Conservation (phyloP, 345 rosid species). For the Iberis pinnata region DNA sequence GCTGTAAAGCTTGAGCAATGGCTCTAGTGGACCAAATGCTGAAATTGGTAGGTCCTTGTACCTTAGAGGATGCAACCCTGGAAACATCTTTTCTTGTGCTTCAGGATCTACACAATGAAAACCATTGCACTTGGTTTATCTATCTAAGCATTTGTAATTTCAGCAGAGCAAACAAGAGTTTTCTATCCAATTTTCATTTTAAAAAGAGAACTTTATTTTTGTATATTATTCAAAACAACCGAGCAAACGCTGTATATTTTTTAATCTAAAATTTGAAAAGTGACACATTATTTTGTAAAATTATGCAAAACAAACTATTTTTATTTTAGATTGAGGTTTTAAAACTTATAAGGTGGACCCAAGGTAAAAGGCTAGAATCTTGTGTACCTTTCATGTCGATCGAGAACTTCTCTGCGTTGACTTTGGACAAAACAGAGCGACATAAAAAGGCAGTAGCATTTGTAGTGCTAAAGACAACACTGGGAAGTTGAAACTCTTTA, state of each 20-base stretch:
- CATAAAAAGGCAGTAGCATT: background rate
- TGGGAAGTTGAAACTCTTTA: background rate
- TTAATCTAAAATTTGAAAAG: too few species aligned
- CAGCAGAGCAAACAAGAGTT: too few species aligned
- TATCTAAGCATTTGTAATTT: too few species aligned
- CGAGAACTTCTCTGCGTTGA: background rate
- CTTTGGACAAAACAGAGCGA: background rate
- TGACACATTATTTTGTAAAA: too few species aligned
- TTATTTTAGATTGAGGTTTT: too few species aligned
- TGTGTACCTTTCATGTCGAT: background rate
- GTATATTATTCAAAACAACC: too few species aligned
- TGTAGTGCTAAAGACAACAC: too few species aligned
- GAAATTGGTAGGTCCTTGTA: constrained; percentile 16
- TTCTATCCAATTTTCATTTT: too few species aligned
- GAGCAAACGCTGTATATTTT: too few species aligned
- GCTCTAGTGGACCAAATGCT: background rate
- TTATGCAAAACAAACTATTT: too few species aligned
- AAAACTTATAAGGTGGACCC: background rate
- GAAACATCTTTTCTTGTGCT: background rate
- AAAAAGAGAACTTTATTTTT: too few species aligned
- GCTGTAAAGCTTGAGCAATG: background rate
- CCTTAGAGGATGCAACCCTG: constrained; percentile 1
- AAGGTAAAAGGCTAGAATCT: background rate
- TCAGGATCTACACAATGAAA: background rate
- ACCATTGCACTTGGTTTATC: too few species aligned